Conservation (phyloP, 2,329 filamentous ascomycete species). For the Pseudogymnoascus sp. region DNA sequence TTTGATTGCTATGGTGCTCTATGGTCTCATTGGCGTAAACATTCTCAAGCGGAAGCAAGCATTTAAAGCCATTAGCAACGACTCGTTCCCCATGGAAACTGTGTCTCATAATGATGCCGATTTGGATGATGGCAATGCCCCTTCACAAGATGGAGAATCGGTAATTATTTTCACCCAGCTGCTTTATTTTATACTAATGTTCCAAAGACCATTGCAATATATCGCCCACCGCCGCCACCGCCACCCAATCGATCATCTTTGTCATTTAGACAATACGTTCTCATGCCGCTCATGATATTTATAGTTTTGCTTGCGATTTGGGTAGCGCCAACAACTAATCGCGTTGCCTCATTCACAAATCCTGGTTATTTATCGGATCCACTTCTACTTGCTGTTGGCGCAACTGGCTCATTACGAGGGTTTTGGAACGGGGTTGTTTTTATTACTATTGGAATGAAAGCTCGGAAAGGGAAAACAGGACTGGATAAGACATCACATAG, state of each 20-base stretch:
- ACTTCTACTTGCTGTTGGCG: slow-evolving; percentile 61
- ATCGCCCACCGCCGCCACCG: slow-evolving; percentile 8
- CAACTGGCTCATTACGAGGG: slow-evolving; percentile 47
- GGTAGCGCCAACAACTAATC: slow-evolving; percentile 67
- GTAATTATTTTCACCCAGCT: background rate
- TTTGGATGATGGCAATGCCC: slow-evolving; percentile 15
- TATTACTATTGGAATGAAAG: slow-evolving; percentile 32
- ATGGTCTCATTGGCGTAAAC: slow-evolving; percentile 52
- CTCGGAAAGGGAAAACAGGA: slow-evolving; percentile 9
- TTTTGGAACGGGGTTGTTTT: slow-evolving; percentile 63
- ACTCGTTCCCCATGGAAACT: slow-evolving; percentile 25
- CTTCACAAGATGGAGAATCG: background rate
- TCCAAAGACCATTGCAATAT: slow-evolving; percentile 24
- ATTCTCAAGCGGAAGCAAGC: slow-evolving; percentile 60
- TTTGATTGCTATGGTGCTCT: slow-evolving; percentile 52
- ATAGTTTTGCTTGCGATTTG: slow-evolving; percentile 60
- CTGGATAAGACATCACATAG: background rate
- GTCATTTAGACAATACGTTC: slow-evolving; percentile 32
- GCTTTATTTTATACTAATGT: background rate
- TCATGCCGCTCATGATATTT: slow-evolving; percentile 57
- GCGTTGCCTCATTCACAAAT: slow-evolving; percentile 48
- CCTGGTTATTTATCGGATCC: slow-evolving; percentile 57
- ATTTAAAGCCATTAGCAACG: slow-evolving; percentile 37
- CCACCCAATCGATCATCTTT: slow-evolving; percentile 23
- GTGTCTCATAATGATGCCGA: slow-evolving; percentile 17